Conservation (phyloP, 768 basidiomycete species). For the Chalciporus chontae region DNA sequence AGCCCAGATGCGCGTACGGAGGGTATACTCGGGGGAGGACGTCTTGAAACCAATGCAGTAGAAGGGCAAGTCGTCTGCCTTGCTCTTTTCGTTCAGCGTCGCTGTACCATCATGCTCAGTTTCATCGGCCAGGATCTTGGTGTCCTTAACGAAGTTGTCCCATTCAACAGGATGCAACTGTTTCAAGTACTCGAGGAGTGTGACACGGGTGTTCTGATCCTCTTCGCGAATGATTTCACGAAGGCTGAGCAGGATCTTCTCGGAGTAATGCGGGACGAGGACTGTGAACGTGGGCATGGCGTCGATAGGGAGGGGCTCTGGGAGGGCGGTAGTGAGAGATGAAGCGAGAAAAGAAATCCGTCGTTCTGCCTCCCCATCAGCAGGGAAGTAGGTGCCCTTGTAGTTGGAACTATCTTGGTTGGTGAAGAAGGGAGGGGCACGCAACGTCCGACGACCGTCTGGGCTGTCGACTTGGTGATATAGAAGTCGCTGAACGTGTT, state of each 20-base stretch:
- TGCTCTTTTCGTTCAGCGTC: slow-evolving; percentile 71
- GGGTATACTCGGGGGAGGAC: slow-evolving; percentile 96
- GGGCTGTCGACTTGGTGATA: slow-evolving; percentile 95
- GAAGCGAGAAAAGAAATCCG: slow-evolving; percentile 99
- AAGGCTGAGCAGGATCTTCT: slow-evolving; percentile 95
- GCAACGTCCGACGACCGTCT: slow-evolving; percentile 86
- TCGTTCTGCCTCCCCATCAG: slow-evolving; percentile 92
- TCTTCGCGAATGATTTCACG: slow-evolving; percentile 99
- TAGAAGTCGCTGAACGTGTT: slow-evolving; percentile 94
- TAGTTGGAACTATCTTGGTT: slow-evolving; percentile 72
- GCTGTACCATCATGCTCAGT: slow-evolving; percentile 55
- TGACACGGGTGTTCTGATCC: slow-evolving; percentile 94
- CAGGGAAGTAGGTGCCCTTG: slow-evolving; percentile 88
- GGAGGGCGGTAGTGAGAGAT: slow-evolving; percentile 91
- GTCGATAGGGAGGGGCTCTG: slow-evolving; percentile 93
- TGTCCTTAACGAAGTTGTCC: slow-evolving; percentile 99
- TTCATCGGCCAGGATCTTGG: slow-evolving; percentile 97
- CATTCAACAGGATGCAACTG: slow-evolving; percentile 98
- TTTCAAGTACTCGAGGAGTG: slow-evolving; percentile 95
- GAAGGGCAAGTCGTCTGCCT: slow-evolving; percentile 93
- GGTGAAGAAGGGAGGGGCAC: slow-evolving; percentile 98
- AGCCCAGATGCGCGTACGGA: slow-evolving; percentile 99
- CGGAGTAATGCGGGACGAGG: slow-evolving; percentile 97
- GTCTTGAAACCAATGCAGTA: slow-evolving; percentile 99
- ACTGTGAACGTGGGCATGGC: slow-evolving; percentile 99